Base-by-base conservation (phyloP, 805 yeast species). In the Wickerhamomyces silvicola region DNA sequence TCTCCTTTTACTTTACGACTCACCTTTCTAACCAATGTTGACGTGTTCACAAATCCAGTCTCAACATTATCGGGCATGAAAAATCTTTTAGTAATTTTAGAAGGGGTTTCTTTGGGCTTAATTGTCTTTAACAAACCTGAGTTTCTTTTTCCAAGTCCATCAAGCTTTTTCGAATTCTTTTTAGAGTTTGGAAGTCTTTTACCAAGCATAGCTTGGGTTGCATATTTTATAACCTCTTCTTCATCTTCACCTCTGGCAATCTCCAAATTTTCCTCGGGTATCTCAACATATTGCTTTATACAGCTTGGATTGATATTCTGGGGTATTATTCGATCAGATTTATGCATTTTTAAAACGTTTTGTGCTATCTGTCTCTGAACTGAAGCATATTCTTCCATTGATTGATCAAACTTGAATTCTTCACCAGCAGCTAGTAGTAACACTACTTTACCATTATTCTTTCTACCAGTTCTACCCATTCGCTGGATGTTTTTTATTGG, bases 381-480 rank as follows among this genome's bases (percentile, higher is more conserved):
- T 50, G 70, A 72, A 37, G 73, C 73, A 54, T 92, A 90, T 18
- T 87, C 92, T 18, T 70, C 80, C 81, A 85, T 76, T 0, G 97
- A 88, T 43, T 78, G 74, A 27, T 81, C 83, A 52, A 85, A 84
- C 50, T 90, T 94, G 6, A 59, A 48, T 34, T 80, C 74, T 56
- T 92, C 99, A 41, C 75, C 75, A 10, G 81, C 71, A 7, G 95
- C 74, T 47, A 90, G 75, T 5, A 92, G 57, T 22, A 88, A 57
- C 4, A 85, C 60, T 2, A 92, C 83, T 37, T 70, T 72, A 24
- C 99, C 99, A 45, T 83, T 86, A 45, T 96, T 65, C 51, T 86
- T 85, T 59, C 99, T 78, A 13, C 98, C 99, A 0, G 99, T 92
- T 60, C 99, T 75, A 18, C 99, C 99, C 94, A 92, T 86, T 46